A percentile compares a stretch with the other conserved stretches of the same genome.
These are phyloP conservation scores for Vitis hybrid DNA, from an alignment of 177 flowering plant species.

Conservation along the genomic window DNA sequence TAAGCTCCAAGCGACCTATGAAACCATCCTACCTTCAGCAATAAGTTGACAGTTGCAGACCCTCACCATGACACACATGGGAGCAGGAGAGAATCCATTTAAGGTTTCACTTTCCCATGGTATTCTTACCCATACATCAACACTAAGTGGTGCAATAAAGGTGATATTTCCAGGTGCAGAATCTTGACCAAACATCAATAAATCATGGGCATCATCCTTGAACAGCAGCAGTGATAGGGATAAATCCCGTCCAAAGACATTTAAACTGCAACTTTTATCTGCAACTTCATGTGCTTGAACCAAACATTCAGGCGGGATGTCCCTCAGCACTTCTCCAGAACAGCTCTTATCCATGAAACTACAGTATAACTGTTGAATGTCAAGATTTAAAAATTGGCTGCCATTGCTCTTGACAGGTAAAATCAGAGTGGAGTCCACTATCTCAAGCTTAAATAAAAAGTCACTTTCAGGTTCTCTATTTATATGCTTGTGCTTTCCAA, in stretches of 20 bases:
- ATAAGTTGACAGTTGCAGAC: slow-evolving; percentile 46
- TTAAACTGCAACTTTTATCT: slow-evolving; percentile 34
- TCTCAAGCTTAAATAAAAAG: slow-evolving; percentile 56
- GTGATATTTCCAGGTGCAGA: slow-evolving; percentile 11
- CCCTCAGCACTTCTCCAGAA: slow-evolving; percentile 31
- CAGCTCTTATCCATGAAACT: slow-evolving; percentile 32
- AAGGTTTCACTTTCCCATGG: slow-evolving; percentile 38
- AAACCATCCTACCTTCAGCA: slow-evolving; percentile 57
- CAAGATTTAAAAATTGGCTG: slow-evolving; percentile 46
- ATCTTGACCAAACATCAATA: slow-evolving; percentile 19
- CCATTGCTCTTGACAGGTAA: slow-evolving; percentile 48
- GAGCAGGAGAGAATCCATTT: slow-evolving; percentile 18
- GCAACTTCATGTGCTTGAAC: slow-evolving; percentile 39
- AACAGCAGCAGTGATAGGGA: slow-evolving; percentile 42
- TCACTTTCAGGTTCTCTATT: slow-evolving; percentile 12
- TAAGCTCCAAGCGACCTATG: background rate
- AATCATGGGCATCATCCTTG: slow-evolving; percentile 28
- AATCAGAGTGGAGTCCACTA: slow-evolving; percentile 62
- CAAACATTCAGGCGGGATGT: slow-evolving; percentile 52
- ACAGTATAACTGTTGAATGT: slow-evolving; percentile 53
- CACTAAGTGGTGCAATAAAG: slow-evolving; percentile 48
- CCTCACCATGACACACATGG: slow-evolving; percentile 56
- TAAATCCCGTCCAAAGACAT: slow-evolving; percentile 69
- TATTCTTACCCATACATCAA: slow-evolving; percentile 83
- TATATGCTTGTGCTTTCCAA: slow-evolving; percentile 9